Base-by-base conservation (phyloP, 192 early-diverging fungal species). In the Backusella morwellensis region DNA sequence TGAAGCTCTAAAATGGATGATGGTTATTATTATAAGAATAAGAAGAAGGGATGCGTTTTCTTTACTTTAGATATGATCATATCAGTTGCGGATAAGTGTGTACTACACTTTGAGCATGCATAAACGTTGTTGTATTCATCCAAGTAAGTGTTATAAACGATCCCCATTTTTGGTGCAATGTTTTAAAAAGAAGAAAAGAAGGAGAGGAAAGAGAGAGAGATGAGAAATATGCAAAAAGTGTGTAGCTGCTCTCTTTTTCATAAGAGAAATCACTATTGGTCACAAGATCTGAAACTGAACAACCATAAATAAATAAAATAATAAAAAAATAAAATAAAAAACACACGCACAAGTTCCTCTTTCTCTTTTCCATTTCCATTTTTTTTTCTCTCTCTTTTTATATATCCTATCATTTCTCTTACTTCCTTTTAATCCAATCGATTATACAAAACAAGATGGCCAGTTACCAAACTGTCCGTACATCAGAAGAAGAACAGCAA, bases 1-100 rank as follows among this genome's bases (percentile, higher is more conserved):
- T 8, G 21, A 63, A 63, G 21, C 23, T 14, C 56, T 63, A 15
- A 32, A 34, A 14, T 32, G 9, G 2, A 66, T 11, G 17, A 26
- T 2, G 32, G 12, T 32, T 15, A 0, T 47, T 32, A 47, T n/a
- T 29, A 44, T 21, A 42, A 40, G 11, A 19, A 70, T 1, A 23
- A 6, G n/a, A 42, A 8, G 26, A 21, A 23, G 6, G 1, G 4
- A 1, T 71, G 17, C 44, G 1, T 26, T 35, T 3, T 68, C 19
- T 47, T 34, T 72, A 72, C 70, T 72, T 19, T 72, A 1, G 70
- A 72, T 50, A 72, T 72, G 36, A 72, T 23, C 42, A 47, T 44
- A 34, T 72, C 44, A 32, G 70, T 15, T 72, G 70, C 26, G 1
- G 70, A 50, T 50, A 72, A 72, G 41, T 72, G 70, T 17, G 70